Evolutionary conservation across 2,329 filamentous ascomycete species (phyloP).

Genomic region (Calycina marina): DNA sequence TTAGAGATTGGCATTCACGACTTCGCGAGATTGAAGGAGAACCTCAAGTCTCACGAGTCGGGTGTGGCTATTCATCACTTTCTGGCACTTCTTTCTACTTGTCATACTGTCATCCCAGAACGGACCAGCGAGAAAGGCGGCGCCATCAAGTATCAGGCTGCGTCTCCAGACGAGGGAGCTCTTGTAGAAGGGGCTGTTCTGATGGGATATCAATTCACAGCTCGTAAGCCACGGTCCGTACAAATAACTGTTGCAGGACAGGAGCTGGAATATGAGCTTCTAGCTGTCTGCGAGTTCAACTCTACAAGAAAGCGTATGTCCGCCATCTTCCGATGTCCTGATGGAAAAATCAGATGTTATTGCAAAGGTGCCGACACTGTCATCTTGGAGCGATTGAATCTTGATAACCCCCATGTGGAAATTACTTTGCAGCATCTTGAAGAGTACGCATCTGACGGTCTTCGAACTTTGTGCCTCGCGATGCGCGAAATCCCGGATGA

Average conservation of each 20-base stretch:
- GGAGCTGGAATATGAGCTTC: conserved; percentile 70
- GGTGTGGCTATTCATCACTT: conserved; percentile 65
- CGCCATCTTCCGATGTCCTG: conserved; percentile 87
- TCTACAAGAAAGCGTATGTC: conserved; percentile 97
- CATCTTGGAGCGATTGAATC: conserved; percentile 77
- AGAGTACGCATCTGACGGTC: conserved; percentile 91
- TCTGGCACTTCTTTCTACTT: conserved; percentile 71
- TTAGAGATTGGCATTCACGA: conserved; percentile 57
- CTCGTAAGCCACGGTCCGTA: conserved; percentile 78
- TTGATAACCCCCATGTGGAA: conserved; percentile 77
- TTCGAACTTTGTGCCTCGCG: conserved; percentile 86
- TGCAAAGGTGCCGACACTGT: conserved; percentile 97
- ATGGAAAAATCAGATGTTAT: conserved; percentile 87
- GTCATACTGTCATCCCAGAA: conserved; percentile 96
- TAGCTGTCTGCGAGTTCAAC: conserved; percentile 99
- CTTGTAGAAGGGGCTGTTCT: conserved; percentile 78
- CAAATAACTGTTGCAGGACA: conserved; percentile 64
- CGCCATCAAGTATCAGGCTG: conserved; percentile 92
- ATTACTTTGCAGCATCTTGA: conserved; percentile 89
- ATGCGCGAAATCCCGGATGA: conserved; percentile 86
- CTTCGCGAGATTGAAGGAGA: conserved; percentile 47
- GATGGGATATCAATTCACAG: conserved; percentile 80
- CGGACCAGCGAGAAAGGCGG: conserved; percentile 60
- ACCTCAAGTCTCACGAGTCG: conserved; percentile 42
- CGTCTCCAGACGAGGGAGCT: conserved; percentile 94